Evolutionary conservation across 495 filamentous ascomycete species (phyloP).

Genomic region (Tuber magnatum): DNA sequence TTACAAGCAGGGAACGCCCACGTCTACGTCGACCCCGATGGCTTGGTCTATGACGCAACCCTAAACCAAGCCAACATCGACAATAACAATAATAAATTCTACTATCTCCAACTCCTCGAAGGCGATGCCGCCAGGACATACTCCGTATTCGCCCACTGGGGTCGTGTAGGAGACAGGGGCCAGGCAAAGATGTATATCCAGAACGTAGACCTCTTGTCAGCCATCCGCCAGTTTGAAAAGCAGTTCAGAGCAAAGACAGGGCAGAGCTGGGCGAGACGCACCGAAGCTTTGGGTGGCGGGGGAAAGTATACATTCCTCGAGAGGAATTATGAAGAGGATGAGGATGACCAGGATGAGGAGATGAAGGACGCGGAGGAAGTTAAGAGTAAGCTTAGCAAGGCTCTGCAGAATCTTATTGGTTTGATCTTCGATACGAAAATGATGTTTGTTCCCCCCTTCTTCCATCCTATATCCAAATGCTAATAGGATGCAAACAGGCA

Average conservation of each 20-base stretch:
- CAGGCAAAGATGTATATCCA: constrained; percentile 49
- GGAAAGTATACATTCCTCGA: constrained; percentile 73
- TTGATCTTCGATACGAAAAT: constrained; percentile 66
- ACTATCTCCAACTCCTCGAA: constrained; percentile 46
- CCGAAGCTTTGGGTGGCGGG: constrained; percentile 51
- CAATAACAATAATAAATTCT: constrained; percentile 68
- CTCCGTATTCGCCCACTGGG: constrained; percentile 51
- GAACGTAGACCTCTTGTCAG: constrained; percentile 43
- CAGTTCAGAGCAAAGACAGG: constrained; percentile 78
- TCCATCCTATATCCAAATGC: background rate
- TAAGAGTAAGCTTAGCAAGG: constrained; percentile 52
- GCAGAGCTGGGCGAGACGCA: constrained; percentile 57
- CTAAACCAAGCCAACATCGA: constrained; percentile 56
- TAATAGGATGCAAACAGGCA: constrained; percentile 22
- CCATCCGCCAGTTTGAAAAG: constrained; percentile 54
- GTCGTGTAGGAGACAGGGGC: constrained; percentile 67
- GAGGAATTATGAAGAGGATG: constrained; percentile 56
- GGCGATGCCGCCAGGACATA: constrained; percentile 22
- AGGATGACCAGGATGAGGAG: constrained; percentile 41
- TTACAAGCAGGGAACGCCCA: constrained; percentile 24
- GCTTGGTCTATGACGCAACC: constrained; percentile 59
- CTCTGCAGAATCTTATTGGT: constrained; percentile 60
- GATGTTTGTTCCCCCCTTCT: constrained; percentile 23
- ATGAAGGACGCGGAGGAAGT: constrained; percentile 37
- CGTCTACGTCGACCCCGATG: constrained; percentile 59